Conservation (phyloP, 345 rosid genomes). For the Citrus medica region DNA sequence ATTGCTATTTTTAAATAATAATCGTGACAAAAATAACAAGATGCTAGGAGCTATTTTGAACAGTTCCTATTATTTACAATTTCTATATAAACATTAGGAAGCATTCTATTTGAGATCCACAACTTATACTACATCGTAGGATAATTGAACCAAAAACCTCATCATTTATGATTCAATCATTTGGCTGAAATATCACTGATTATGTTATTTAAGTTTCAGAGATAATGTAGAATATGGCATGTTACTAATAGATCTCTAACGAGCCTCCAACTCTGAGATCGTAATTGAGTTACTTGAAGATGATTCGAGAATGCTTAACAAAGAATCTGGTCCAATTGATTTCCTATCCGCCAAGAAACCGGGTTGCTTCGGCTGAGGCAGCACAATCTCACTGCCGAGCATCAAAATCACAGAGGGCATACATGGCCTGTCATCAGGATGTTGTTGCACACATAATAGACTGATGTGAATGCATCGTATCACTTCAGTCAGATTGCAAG, state of each 20-base stretch:
- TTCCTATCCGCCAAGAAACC: constrained; percentile 32
- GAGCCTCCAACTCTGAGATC: constrained; percentile 19
- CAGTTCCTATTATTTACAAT: too few species aligned
- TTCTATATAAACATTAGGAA: too few species aligned
- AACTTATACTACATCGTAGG: too few species aligned
- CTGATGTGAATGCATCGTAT: constrained; percentile 37
- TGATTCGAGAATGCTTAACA: constrained; percentile 15
- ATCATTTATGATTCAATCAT: too few species aligned
- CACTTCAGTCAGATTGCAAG: constrained; percentile 14
- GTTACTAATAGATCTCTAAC: neutral
- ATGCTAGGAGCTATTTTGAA: too few species aligned
- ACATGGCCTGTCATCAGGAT: constrained; percentile 38
- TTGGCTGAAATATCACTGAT: neutral
- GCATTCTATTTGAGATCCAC: too few species aligned
- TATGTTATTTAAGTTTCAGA: neutral
- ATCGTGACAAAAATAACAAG: too few species aligned
- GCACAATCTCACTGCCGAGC: constrained; percentile 26
- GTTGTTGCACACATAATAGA: constrained; percentile 40
- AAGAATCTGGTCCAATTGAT: constrained; percentile 14
- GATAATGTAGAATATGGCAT: neutral
- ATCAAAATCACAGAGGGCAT: constrained; percentile 33
- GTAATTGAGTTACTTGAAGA: constrained; percentile 23
- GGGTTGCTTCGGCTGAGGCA: constrained; percentile 36
- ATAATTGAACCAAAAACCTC: too few species aligned
- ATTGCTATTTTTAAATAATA: too few species aligned